These are phyloP conservation scores for Rubus idaeus DNA, from an alignment of 306 rosid species.

Conservation along the genomic window DNA sequence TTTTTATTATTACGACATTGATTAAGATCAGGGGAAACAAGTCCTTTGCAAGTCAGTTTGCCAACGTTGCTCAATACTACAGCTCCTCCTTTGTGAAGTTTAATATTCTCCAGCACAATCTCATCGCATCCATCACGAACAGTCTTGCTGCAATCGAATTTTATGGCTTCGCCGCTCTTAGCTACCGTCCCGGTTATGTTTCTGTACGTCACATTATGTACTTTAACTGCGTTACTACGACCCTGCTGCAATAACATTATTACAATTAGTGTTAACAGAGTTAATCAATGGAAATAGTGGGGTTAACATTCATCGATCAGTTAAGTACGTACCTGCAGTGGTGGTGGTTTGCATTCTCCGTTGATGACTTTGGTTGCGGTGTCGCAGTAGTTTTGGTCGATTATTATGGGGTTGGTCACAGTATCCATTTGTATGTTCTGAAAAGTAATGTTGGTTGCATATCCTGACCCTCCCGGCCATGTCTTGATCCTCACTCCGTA, in stretches of 20 bases:
- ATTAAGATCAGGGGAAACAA: neutral
- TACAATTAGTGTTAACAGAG: neutral
- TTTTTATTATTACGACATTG: neutral
- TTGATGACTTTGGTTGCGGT: neutral
- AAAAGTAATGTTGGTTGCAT: conserved; percentile 54
- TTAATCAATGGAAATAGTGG: neutral
- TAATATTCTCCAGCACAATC: neutral
- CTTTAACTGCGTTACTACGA: neutral
- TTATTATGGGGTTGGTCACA: conserved; percentile 62
- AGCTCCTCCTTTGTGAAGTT: neutral
- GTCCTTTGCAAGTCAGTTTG: neutral
- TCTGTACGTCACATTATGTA: neutral
- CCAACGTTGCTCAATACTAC: neutral
- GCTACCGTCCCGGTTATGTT: neutral
- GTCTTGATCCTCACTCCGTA: conserved; percentile 87
- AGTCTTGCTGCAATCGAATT: neutral
- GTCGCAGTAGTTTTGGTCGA: conserved; percentile 70
- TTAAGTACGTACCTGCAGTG: neutral
- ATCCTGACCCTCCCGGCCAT: conserved; percentile 85
- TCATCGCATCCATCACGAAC: neutral
- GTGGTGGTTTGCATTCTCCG: neutral
- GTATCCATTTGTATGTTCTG: conserved; percentile 55
- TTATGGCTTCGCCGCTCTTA: neutral
- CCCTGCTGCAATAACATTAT: neutral
- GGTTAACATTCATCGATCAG: neutral